phyloP scores from a whole-genome alignment of 192 early-diverging fungal genomes.

The Coemansia sp. region DNA sequence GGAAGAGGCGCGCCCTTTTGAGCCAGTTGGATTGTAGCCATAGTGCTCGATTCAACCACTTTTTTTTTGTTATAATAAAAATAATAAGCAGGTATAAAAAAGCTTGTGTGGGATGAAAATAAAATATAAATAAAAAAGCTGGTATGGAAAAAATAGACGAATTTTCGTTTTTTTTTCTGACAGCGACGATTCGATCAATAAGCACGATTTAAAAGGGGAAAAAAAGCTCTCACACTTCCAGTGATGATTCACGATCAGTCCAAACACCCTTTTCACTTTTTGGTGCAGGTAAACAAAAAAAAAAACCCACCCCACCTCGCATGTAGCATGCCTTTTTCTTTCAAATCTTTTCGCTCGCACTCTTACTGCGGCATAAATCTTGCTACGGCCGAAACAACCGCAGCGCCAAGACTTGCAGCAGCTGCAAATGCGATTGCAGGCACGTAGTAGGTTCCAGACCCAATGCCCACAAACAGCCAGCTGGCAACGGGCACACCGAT shows the following conservation, averaged over 20 bases:
- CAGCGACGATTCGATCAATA: not conserved
- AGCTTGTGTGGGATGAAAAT: no score
- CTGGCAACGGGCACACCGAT: conserved; percentile 13
- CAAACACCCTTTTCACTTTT: not conserved
- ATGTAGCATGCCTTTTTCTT: no score
- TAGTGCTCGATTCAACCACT: conserved; percentile 41
- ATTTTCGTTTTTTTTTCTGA: not conserved
- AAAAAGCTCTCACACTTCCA: no score
- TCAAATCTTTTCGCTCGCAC: not conserved
- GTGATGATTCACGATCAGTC: no score
- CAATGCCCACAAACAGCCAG: conserved; percentile 22
- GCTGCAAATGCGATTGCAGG: conserved; percentile 18
- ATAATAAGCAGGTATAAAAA: not conserved
- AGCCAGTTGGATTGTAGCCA: conserved; percentile 60
- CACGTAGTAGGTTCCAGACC: conserved; percentile 9
- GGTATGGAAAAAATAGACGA: not conserved
- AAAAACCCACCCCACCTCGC: no score
- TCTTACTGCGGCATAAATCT: not conserved
- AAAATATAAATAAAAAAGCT: conserved; percentile 8
- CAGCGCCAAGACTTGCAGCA: conserved; percentile 6
- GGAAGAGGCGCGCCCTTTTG: conserved; percentile 60
- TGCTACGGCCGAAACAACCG: conserved; percentile 5
- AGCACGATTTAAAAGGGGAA: not conserved
- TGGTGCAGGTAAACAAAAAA: not conserved
- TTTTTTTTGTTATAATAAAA: not conserved